Conservation (phyloP, 345 rosid genomes). For the Cardamine resedifolia region DNA sequence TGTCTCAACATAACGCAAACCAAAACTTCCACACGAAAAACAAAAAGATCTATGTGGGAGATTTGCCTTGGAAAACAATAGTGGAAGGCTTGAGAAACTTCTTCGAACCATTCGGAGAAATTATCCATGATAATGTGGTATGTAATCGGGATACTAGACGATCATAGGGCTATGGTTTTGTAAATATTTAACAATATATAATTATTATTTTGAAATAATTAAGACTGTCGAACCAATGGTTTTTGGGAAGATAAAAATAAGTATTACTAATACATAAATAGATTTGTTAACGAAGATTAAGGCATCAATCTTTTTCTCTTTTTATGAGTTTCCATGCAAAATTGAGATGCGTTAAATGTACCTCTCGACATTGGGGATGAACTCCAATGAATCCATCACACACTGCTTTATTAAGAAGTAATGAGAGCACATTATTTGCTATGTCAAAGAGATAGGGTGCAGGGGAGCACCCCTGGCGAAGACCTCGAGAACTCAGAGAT, state of each 20-base stretch:
- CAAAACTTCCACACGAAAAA: not conserved
- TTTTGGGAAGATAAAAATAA: no score
- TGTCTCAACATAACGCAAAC: not conserved
- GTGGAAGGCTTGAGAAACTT: constrained; percentile 3
- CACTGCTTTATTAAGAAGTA: no score
- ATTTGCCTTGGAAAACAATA: not conserved
- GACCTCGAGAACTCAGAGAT: no score
- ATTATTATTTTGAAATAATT: not conserved
- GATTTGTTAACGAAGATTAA: not conserved
- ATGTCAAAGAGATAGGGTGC: no score
- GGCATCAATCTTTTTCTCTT: not conserved
- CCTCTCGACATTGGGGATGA: no score
- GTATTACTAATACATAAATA: not conserved
- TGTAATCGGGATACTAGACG: constrained; percentile 31
- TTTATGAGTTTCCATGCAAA: not conserved
- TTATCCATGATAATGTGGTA: constrained; percentile 44
- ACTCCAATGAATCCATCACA: no score
- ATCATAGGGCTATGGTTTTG: constrained; percentile 53
- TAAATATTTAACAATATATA: not conserved
- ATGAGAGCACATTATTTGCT: no score
- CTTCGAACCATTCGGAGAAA: constrained; percentile 46
- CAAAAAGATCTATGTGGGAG: constrained; percentile 4
- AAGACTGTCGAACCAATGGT: not conserved
- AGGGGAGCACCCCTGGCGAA: no score
- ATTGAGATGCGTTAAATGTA: no score